Evolutionary conservation across 2,329 filamentous ascomycete species (phyloP), one percentile per base, ranked within the genome.

Genomic region (Cercospora beticola): DNA sequence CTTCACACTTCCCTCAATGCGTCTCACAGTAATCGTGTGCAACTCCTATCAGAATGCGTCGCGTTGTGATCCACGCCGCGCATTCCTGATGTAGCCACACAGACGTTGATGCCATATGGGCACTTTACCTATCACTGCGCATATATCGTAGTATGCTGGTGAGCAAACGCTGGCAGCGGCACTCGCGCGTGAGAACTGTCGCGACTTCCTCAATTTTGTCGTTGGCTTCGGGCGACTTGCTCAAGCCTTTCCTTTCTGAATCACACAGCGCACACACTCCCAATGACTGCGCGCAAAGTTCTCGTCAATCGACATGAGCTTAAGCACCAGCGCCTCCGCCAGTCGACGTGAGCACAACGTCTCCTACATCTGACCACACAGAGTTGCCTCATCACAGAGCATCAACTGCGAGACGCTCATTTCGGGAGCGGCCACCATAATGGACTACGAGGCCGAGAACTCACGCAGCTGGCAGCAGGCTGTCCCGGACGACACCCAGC

Each of bases 391-490:
- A 33, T 21, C 18, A 59, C 28, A 31, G 28, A 31, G 28, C 28
- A 59, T 28, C 8, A 18, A 21, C n/a, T 21, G 14, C 31, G 18
- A 31, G 28, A 16, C 4, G 18, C 7, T 8, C 33, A 23, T 18
- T 21, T 14, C 18, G 9, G 16, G 10, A 21, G 16, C 3, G 21
- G 36, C 33, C 21, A 57, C 49, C 8, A 5, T 5, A 21, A 62
- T 66, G 52, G 70, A 74, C 49, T 73, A 73, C 62, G 73, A 75
- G 49, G 26, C 43, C 12, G 31, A 62, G 4, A 74, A 75, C 33
- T 70, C 72, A 33, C 68, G 64, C 23, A 62, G 65, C n/a, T 75
- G 73, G 73, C 69, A 72, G 33, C 62, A 65, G 28, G 62, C 57
- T 18, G 33, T 30, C 14, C 16, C 60, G 1, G 46, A 21, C 18